These are phyloP conservation scores for Paramecium caudatum DNA, from an alignment of 73 alveolate genomes.

Conservation along the genomic window DNA sequence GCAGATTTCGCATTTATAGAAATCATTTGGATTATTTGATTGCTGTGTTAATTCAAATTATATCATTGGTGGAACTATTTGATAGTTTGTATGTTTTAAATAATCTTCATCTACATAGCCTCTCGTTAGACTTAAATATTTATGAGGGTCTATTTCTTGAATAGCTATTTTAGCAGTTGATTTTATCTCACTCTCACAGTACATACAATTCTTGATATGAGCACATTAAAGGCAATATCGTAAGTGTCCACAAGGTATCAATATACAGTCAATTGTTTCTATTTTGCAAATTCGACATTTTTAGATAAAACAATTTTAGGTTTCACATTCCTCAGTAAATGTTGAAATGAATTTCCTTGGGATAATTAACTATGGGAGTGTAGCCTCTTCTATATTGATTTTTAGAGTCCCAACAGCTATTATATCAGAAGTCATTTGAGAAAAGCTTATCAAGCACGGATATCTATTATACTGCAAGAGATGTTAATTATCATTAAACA, in stretches of 20 bases:
- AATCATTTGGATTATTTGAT: background rate
- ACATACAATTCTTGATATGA: background rate
- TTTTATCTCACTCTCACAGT: slow-evolving; percentile 40
- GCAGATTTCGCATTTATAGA: background rate
- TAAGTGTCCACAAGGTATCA: slow-evolving; percentile 58
- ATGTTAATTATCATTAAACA: background rate
- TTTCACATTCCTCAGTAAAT: background rate
- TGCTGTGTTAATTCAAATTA: background rate
- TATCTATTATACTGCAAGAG: background rate
- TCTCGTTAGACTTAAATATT: background rate
- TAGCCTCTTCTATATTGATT: background rate
- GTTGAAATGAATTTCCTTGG: background rate
- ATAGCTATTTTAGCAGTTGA: background rate
- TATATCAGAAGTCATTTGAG: background rate
- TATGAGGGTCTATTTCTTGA: background rate
- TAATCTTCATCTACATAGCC: background rate
- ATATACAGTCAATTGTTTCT: background rate
- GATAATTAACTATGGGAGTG: background rate
- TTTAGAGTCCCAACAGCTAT: background rate
- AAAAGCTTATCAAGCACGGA: background rate
- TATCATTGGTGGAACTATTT: background rate
- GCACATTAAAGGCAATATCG: slow-evolving; percentile 42
- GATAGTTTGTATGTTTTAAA: background rate
- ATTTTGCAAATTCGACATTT: slow-evolving; percentile 14
- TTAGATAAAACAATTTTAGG: background rate